phyloP scores from a whole-genome alignment of 768 basidiomycete genomes.

The Kwoniella europaea region DNA sequence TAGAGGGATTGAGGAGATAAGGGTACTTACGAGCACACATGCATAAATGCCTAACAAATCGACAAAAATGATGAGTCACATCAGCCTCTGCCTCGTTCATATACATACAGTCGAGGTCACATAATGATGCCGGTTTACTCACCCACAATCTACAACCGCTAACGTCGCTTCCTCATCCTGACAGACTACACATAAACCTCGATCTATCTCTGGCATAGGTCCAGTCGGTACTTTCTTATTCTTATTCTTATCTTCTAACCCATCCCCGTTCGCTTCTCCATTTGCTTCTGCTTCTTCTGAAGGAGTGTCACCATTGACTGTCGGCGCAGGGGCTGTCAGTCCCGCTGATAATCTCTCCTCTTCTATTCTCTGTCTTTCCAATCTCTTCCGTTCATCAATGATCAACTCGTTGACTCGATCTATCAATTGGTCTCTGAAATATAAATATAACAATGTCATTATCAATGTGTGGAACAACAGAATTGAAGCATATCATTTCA shows the following conservation, averaged over 20 bases:
- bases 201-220: constrained; percentile 56
- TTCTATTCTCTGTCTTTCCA: constrained; percentile 50
- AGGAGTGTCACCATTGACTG: constrained; percentile 3
- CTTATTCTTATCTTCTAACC: not conserved
- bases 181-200: constrained; percentile 86
- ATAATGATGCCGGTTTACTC: too few species aligned
- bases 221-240: constrained; percentile 50
- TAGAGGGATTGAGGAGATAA: too few species aligned
- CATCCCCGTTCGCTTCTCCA: constrained; percentile 10
- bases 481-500: not conserved
- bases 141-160: constrained; percentile 94
- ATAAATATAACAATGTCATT: too few species aligned
- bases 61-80: too few species aligned
- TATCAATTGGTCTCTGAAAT: constrained; percentile 44
- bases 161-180: constrained; percentile 94
- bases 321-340: constrained; percentile 4
- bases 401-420: constrained; percentile 52
- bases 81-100: too few species aligned
- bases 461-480: too few species aligned
- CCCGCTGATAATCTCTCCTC: constrained; percentile 46
- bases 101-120: too few species aligned
- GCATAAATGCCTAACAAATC: constrained; percentile 50
- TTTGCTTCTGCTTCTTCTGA: constrained; percentile 2
- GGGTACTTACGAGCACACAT: constrained; percentile 54
- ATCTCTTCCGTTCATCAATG: constrained; percentile 51